phyloP scores from a whole-genome alignment of 352 stramenopile species.

The Phytophthora agathidicida region DNA sequence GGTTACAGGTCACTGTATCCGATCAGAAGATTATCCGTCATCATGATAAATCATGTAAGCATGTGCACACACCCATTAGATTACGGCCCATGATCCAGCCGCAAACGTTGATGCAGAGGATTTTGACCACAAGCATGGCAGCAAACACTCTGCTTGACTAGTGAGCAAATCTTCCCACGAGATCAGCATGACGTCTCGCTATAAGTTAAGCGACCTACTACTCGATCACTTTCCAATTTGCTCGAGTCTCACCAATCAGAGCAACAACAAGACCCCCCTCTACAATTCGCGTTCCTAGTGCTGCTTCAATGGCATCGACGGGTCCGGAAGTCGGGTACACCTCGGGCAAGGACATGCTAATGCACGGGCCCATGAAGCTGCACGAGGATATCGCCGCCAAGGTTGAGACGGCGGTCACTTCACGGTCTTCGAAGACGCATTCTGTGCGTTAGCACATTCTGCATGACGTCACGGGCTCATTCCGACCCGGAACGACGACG shows the following conservation, averaged over 20 bases:
- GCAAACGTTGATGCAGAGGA: not conserved
- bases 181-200: too few relatives aligned
- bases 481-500: slow-evolving; percentile 13
- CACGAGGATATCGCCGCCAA: slow-evolving; percentile 33
- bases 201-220: too few relatives aligned
- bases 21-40: too few relatives aligned
- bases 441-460: slow-evolving; percentile 22
- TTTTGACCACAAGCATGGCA: not conserved
- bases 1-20: too few relatives aligned
- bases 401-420: too few relatives aligned
- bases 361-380: slow-evolving; percentile 39
- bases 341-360: slow-evolving; percentile 38
- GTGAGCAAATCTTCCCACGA: not conserved
- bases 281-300: too few relatives aligned
- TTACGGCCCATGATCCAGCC: not conserved
- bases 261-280: too few relatives aligned
- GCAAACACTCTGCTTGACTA: not conserved
- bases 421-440: slow-evolving; percentile 45
- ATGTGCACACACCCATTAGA: too few relatives aligned
- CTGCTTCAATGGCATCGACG: too few relatives aligned
- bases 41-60: not conserved
- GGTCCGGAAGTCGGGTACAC: slow-evolving; percentile 34
- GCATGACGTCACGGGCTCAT: slow-evolving; percentile 16
- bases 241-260: too few relatives aligned
- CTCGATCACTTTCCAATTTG: not conserved